phyloP scores from a whole-genome alignment of 768 basidiomycete genomes.

The Leccinellum luteum region DNA sequence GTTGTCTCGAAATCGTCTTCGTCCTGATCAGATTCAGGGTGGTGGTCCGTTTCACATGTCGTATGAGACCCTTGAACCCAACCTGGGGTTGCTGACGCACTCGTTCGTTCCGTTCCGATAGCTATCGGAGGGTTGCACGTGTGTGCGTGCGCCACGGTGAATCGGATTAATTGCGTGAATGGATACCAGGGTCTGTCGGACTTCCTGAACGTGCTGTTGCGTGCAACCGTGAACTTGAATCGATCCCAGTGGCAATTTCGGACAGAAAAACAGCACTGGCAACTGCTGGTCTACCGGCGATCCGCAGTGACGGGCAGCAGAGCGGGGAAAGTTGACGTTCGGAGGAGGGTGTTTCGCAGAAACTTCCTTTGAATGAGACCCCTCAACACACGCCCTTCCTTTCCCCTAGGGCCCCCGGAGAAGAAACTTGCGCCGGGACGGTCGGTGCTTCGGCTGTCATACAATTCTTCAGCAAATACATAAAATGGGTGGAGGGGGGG shows the following conservation, averaged over 20 bases:
- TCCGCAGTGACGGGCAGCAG: neutral
- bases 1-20: neutral
- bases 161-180: neutral
- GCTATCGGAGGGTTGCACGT: neutral
- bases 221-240: no score
- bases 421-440: neutral
- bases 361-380: neutral
- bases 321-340: neutral
- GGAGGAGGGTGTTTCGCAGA: neutral
- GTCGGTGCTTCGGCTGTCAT: neutral
- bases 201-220: neutral
- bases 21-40: neutral
- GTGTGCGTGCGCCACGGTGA: neutral
- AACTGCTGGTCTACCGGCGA: neutral
- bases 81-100: neutral
- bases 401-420: neutral
- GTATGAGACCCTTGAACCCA: no score
- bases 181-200: neutral
- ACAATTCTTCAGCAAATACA: neutral
- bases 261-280: neutral
- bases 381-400: neutral
- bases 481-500: no score
- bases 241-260: neutral
- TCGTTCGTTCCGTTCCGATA: neutral
- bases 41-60: no score